Conservation (phyloP, 805 yeast genomes). For the Brettanomyces sp. region DNA sequence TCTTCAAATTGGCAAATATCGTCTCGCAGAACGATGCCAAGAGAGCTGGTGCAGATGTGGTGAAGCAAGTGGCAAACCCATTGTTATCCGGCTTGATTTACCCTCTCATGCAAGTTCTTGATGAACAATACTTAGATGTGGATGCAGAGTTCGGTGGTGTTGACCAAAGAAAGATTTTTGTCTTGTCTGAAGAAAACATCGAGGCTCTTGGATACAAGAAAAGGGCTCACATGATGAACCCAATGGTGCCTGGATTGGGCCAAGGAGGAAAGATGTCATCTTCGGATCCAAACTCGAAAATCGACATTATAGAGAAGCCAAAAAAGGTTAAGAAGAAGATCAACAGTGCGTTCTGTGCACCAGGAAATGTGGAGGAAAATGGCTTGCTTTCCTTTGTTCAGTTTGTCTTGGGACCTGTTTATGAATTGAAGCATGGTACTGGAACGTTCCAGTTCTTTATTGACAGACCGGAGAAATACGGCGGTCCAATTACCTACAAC, state of each 20-base stretch:
- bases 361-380: conserved; percentile 85
- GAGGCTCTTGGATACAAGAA: conserved; percentile 85
- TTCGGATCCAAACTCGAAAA: conserved; percentile 95
- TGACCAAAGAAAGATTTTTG: conserved; percentile 96
- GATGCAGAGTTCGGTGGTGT: conserved; percentile 99
- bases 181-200: conserved; percentile 90
- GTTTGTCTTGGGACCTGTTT: conserved; percentile 77
- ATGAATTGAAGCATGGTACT: conserved; percentile 58
- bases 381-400: conserved; percentile 84
- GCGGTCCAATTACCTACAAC: conserved; percentile 77
- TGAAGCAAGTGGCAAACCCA: conserved; percentile 93
- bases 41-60: conserved; percentile 99
- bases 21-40: conserved; percentile 94
- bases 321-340: conserved; percentile 83
- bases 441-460: conserved; percentile 59
- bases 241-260: conserved; percentile 95
- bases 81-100: conserved; percentile 86
- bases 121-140: conserved; percentile 78
- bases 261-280: conserved; percentile 99
- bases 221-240: conserved; percentile 97
- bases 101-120: conserved; percentile 98
- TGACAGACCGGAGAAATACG: conserved; percentile 92
- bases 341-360: conserved; percentile 87
- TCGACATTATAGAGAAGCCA: conserved; percentile 86
- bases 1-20: conserved; percentile 73